Percentiles rank a stretch among this genome's conserved stretches.
phyloP scores from a whole-genome alignment of 495 filamentous ascomycete genomes.

The Penicillium maclennaniae region DNA sequence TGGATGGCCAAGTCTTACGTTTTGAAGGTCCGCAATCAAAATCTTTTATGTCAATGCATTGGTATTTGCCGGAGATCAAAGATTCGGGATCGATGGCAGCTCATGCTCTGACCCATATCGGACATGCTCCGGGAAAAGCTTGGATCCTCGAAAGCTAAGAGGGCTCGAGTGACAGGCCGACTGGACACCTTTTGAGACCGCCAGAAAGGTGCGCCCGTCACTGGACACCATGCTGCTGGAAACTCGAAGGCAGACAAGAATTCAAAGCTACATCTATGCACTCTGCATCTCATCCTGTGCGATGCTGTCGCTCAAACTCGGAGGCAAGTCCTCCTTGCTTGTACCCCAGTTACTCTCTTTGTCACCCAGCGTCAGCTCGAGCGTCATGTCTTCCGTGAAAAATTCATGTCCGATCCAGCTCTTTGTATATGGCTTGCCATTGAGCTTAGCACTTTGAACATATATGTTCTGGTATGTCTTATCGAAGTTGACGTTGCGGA shows the following conservation, averaged over 20 bases:
- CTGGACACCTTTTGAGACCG: background rate
- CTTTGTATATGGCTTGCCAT: conserved; percentile 60
- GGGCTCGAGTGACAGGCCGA: background rate
- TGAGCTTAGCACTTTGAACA: conserved; percentile 67
- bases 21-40: background rate
- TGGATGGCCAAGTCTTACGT: background rate
- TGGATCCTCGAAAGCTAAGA: background rate
- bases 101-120: conserved; percentile 7
- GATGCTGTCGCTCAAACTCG: conserved; percentile 30
- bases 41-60: background rate
- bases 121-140: conserved; percentile 8
- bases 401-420: conserved; percentile 75
- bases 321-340: conserved; percentile 59
- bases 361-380: conserved; percentile 61
- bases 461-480: conserved; percentile 54
- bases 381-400: conserved; percentile 64
- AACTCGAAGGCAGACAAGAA: background rate
- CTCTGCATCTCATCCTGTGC: conserved; percentile 1
- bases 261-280: background rate
- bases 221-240: conserved; percentile 1
- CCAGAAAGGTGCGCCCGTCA: background rate
- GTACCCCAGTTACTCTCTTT: conserved; percentile 70
- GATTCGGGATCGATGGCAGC: background rate
- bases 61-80: background rate
- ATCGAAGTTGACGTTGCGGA: conserved; percentile 60